Conservation (phyloP, 495 filamentous ascomycete genomes). For the Xylaria bambusicola region DNA sequence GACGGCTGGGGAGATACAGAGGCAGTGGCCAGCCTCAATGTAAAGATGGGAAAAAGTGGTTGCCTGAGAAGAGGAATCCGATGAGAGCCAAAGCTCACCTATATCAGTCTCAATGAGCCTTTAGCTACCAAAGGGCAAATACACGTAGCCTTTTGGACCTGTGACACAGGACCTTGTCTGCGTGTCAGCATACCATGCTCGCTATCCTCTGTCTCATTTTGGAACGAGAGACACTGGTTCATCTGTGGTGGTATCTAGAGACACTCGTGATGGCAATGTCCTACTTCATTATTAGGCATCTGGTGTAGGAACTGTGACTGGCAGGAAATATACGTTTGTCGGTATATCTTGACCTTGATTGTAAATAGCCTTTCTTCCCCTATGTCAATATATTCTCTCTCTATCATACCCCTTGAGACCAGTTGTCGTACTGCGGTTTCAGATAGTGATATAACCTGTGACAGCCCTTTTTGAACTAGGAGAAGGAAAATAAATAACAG, state of each 20-base stretch:
- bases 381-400: too few relatives aligned
- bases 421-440: too few relatives aligned
- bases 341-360: background rate
- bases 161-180: background rate
- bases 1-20: conserved; percentile 5
- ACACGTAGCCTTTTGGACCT: conserved; percentile 5
- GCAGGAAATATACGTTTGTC: background rate
- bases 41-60: background rate
- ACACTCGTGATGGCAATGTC: background rate
- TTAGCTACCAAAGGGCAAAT: background rate
- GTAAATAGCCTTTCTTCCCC: background rate
- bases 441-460: too few relatives aligned
- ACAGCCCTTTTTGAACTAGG: too few relatives aligned
- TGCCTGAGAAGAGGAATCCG: background rate
- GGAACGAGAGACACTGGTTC: background rate
- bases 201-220: too few relatives aligned
- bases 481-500: too few relatives aligned
- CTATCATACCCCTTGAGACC: too few relatives aligned
- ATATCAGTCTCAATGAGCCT: too few relatives aligned
- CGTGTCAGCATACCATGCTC: background rate
- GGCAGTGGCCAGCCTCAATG: background rate
- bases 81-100: background rate
- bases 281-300: background rate
- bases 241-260: too few relatives aligned
- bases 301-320: background rate